Evolutionary conservation across 768 basidiomycete species (phyloP).

Genomic region (Trametes elegans): DNA sequence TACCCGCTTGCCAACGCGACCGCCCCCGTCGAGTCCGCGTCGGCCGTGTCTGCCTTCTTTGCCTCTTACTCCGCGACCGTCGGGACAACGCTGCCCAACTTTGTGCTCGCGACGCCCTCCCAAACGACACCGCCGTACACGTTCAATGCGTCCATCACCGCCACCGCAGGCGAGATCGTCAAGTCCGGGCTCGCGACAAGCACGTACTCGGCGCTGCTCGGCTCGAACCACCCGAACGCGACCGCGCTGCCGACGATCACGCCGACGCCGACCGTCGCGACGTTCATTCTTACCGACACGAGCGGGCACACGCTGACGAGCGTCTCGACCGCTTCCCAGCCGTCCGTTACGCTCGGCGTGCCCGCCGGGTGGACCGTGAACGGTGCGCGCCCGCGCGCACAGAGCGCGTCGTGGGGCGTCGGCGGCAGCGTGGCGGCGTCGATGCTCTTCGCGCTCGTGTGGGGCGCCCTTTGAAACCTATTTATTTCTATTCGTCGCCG

Average conservation of each 20-base stretch:
- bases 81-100: conserved; percentile 70
- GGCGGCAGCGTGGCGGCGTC: no score
- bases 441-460: not conserved
- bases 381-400: not conserved
- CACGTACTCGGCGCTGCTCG: conserved; percentile 65
- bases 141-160: conserved; percentile 66
- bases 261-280: conserved; percentile 49
- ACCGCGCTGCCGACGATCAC: conserved; percentile 58
- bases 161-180: conserved; percentile 53
- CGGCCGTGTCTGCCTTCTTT: conserved; percentile 47
- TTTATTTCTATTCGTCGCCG: not conserved
- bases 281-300: conserved; percentile 55
- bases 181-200: conserved; percentile 64
- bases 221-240: conserved; percentile 39
- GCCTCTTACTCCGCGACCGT: conserved; percentile 64
- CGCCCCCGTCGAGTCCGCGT: conserved; percentile 38
- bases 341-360: conserved; percentile 55
- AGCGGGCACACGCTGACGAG: conserved; percentile 53
- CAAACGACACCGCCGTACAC: conserved; percentile 57
- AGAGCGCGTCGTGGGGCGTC: not conserved
- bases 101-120: conserved; percentile 60
- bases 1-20: conserved; percentile 57
- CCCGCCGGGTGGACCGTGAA: conserved; percentile 55
- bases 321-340: conserved; percentile 44
- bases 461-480: not conserved